Conservation (phyloP, 2,329 filamentous ascomycete genomes). For the Dactylellina sp. region DNA sequence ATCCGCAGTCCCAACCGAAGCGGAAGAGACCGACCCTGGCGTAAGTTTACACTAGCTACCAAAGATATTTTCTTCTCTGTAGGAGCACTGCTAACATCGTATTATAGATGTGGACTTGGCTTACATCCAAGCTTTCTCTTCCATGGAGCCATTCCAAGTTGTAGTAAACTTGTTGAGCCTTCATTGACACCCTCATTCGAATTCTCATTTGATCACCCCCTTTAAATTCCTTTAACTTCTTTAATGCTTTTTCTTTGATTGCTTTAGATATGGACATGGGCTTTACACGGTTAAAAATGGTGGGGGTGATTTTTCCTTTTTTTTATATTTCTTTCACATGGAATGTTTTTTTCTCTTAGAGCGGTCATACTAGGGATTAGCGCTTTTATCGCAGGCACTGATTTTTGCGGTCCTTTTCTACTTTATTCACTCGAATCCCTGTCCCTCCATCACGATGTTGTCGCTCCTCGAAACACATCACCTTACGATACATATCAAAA, state of each 20-base stretch:
- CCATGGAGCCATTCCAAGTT: conserved; percentile 54
- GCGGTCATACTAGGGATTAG: conserved; percentile 1
- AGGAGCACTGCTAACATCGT: conserved; percentile 9
- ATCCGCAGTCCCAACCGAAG: conserved; percentile 43
- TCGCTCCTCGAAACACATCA: no score
- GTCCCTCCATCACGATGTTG: background rate
- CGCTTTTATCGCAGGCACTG: background rate
- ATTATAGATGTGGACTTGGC: conserved; percentile 53
- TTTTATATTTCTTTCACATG: no score
- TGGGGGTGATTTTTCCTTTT: conserved; percentile 22
- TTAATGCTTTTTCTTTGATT: conserved; percentile 33
- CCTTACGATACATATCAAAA: background rate
- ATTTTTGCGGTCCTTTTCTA: background rate
- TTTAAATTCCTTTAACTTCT: conserved; percentile 12
- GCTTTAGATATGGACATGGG: conserved; percentile 39
- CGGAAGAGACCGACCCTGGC: conserved; percentile 38
- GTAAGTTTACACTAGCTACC: conserved; percentile 20
- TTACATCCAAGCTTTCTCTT: conserved; percentile 54
- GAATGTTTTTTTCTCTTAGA: conserved; percentile 7
- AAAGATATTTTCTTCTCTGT: background rate
- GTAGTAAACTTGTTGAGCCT: conserved; percentile 37
- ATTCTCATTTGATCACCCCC: background rate
- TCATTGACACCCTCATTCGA: background rate
- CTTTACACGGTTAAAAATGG: conserved; percentile 39
- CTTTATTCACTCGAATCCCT: background rate